Evolutionary conservation across 805 yeast species (phyloP).

Genomic region (Groenewaldozyma tartarivorans): DNA sequence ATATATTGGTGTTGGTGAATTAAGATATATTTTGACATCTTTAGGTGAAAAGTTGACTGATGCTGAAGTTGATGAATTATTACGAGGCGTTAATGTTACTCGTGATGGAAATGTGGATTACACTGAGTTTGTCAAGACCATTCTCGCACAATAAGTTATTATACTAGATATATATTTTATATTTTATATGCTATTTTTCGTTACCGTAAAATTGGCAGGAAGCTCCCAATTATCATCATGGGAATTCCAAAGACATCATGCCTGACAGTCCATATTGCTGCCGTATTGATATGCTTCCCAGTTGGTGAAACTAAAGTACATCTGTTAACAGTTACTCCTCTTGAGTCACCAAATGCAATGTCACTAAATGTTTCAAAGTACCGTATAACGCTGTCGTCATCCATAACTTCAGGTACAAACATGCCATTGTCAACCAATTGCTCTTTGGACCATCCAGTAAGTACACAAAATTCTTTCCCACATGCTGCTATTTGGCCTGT

Average conservation of each 20-base stretch:
- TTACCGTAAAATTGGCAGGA: conserved; percentile 54
- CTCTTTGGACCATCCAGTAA: conserved; percentile 83
- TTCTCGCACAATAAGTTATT: conserved; percentile 83
- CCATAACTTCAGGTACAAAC: conserved; percentile 58
- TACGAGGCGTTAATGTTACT: conserved; percentile 90
- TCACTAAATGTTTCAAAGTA: conserved; percentile 79
- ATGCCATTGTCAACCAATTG: conserved; percentile 39
- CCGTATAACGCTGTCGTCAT: conserved; percentile 76
- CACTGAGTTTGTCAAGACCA: conserved; percentile 83
- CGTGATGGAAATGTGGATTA: conserved; percentile 93
- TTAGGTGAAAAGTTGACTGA: conserved; percentile 91
- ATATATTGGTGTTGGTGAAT: conserved; percentile 92
- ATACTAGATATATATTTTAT: background rate
- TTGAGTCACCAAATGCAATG: conserved; percentile 83
- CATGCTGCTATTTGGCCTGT: conserved; percentile 94
- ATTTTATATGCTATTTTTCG: background rate
- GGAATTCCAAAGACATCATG: conserved; percentile 95
- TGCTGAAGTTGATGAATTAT: conserved; percentile 87
- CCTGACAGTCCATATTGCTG: conserved; percentile 86
- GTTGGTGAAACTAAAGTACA: conserved; percentile 56
- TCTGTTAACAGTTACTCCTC: conserved; percentile 80
- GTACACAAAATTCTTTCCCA: conserved; percentile 83
- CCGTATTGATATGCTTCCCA: conserved; percentile 47
- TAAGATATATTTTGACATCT: conserved; percentile 87
- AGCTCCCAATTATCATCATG: conserved; percentile 92